These are phyloP conservation scores for Salmacisia buchloeana DNA, from an alignment of 1,284 basidiomycete genomes.

Conservation along the genomic window DNA sequence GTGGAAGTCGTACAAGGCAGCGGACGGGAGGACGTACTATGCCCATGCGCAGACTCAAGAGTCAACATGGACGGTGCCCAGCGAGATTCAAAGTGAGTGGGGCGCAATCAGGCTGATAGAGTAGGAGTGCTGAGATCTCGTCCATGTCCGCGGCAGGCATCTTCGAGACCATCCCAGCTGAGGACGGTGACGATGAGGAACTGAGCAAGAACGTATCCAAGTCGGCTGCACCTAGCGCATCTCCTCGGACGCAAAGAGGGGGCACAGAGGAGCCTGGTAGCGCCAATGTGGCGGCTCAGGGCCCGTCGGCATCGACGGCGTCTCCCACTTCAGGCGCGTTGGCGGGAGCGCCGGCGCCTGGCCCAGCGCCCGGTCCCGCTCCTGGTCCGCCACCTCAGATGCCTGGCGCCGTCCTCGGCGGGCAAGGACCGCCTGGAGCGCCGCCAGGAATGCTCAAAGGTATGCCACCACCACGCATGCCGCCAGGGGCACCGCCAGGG, in stretches of 20 bases:
- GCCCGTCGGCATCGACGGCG: neutral
- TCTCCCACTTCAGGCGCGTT: neutral
- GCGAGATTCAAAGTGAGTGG: constrained; percentile 30
- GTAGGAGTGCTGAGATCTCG: too few relatives aligned
- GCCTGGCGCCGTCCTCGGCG: neutral
- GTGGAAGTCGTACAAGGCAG: constrained; percentile 49
- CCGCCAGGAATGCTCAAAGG: neutral
- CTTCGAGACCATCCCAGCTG: neutral
- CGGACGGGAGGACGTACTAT: constrained; percentile 43
- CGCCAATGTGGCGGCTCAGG: neutral
- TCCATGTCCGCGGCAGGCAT: neutral
- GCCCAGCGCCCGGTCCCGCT: neutral
- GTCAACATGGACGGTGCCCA: constrained; percentile 44
- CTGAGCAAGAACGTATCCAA: neutral
- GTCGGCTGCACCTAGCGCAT: too few relatives aligned
- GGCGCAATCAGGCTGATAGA: neutral
- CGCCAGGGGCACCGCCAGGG: constrained; percentile 6
- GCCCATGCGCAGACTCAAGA: constrained; percentile 46
- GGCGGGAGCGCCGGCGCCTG: neutral
- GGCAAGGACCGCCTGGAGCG: constrained; percentile 1
- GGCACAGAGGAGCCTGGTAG: neutral
- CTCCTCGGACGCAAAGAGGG: neutral
- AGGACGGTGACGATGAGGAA: too few relatives aligned
- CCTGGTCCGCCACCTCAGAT: neutral
- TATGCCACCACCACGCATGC: neutral